A percentile compares a stretch with the other conserved stretches of the same genome.
Evolutionary conservation across 73 alveolate species (phyloP).

Genomic region (Urostyla sp.): DNA sequence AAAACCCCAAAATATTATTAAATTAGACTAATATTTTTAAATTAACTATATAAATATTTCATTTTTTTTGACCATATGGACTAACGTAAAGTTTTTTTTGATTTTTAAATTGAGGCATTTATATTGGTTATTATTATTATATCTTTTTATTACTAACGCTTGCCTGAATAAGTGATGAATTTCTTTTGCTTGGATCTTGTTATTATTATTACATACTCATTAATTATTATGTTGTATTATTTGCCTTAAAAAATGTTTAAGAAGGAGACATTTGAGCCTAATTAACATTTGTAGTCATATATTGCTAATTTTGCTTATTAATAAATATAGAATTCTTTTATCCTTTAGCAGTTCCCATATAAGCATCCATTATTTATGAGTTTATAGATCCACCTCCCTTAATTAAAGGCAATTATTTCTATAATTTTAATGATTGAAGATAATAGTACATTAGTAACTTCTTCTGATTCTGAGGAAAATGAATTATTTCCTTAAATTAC

Average conservation of each 20-base stretch:
- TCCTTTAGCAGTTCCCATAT: constrained; percentile 4
- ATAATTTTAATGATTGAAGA: background rate
- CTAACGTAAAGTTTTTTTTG: constrained; percentile 14
- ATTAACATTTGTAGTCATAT: background rate
- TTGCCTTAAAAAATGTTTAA: constrained; percentile 16
- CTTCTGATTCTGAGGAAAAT: constrained; percentile 42
- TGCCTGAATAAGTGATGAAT: background rate
- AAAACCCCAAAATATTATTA: too few species aligned
- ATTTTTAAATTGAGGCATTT: background rate
- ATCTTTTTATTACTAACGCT: background rate
- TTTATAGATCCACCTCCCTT: constrained; percentile 12
- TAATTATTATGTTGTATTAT: background rate
- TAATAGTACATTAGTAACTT: background rate
- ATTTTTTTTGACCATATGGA: constrained; percentile 15
- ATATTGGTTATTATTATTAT: background rate
- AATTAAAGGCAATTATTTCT: constrained; percentile 37
- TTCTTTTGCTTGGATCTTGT: background rate
- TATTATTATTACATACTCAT: too few species aligned
- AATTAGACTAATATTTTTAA: too few species aligned
- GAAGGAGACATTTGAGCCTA: constrained; percentile 32
- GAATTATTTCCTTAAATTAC: constrained; percentile 20
- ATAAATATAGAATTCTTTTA: background rate
- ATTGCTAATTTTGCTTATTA: background rate
- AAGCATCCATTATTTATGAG: constrained; percentile 20
- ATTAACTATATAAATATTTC: too few species aligned